Evolutionary conservation across 306 rosid species (phyloP).

Genomic region (Dalbergia cochinchinensis): DNA sequence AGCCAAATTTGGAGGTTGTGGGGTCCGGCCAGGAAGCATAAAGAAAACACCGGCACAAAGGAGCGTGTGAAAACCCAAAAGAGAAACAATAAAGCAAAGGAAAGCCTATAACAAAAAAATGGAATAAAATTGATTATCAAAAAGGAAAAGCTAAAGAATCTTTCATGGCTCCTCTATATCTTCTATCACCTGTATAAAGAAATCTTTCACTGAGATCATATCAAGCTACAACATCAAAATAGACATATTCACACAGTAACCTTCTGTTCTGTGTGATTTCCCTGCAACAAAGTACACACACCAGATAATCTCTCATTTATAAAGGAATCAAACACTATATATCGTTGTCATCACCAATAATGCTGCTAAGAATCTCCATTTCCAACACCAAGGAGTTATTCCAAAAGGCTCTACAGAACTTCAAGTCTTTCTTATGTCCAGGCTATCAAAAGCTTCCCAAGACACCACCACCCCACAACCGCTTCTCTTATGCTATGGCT

Average conservation of each 20-base stretch:
- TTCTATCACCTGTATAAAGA: slow-evolving; percentile 59
- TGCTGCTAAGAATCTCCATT: slow-evolving; percentile 73
- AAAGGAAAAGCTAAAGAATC: slow-evolving; percentile 46
- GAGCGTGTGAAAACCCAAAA: slow-evolving; percentile 68
- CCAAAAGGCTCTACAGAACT: slow-evolving; percentile 58
- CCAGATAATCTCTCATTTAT: not conserved
- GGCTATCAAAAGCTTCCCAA: slow-evolving; percentile 78
- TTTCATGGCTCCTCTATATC: slow-evolving; percentile 60
- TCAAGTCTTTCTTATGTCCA: slow-evolving; percentile 72
- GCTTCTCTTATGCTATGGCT: slow-evolving; percentile 41
- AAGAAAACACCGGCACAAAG: slow-evolving; percentile 41
- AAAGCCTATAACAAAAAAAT: slow-evolving; percentile 32
- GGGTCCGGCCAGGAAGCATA: slow-evolving; percentile 47
- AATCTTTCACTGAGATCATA: slow-evolving; percentile 44
- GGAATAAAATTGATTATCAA: slow-evolving; percentile 12
- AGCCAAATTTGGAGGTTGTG: slow-evolving; percentile 23
- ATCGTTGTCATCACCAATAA: slow-evolving; percentile 36
- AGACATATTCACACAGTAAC: slow-evolving; percentile 6
- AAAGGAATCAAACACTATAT: not conserved
- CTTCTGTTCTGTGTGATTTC: slow-evolving; percentile 7
- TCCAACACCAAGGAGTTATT: slow-evolving; percentile 78
- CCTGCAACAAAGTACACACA: slow-evolving; percentile 36
- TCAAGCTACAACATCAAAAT: slow-evolving; percentile 41
- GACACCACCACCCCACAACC: slow-evolving; percentile 48
- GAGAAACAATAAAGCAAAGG: slow-evolving; percentile 43